Percentiles rank a stretch among this genome's conserved stretches.
These are phyloP conservation scores for Lipomyces yamadae DNA, from an alignment of 805 yeast species.

Conservation along the genomic window DNA sequence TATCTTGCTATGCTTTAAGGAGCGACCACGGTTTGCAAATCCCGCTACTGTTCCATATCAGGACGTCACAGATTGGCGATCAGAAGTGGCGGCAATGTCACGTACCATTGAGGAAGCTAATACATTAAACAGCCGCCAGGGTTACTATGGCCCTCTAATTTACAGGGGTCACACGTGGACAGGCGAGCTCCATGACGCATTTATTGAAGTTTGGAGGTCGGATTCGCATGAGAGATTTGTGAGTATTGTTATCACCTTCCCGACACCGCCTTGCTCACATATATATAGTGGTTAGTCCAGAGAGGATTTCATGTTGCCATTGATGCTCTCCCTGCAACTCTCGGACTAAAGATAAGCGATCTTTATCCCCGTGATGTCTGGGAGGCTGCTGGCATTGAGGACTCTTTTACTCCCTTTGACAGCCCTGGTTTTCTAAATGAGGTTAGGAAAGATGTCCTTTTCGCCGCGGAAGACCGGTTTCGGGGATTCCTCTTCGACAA, in stretches of 20 bases:
- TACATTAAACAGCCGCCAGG: not conserved
- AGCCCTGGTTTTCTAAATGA: not conserved
- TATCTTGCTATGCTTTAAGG: too few relatives aligned
- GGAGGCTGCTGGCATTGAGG: conserved; percentile 3
- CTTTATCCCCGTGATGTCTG: not conserved
- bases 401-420: not conserved
- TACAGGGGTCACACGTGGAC: not conserved
- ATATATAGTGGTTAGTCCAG: not conserved
- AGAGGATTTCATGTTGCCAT: not conserved
- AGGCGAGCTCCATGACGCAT: conserved; percentile 2
- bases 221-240: not conserved
- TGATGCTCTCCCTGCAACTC: not conserved
- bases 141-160: not conserved
- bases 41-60: too few relatives aligned
- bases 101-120: not conserved
- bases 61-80: not conserved
- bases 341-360: not conserved
- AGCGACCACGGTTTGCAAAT: too few relatives aligned
- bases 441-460: not conserved
- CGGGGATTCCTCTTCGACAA: too few relatives aligned
- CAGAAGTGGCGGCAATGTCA: conserved; percentile 1
- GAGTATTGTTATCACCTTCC: not conserved
- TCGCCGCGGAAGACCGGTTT: too few relatives aligned
- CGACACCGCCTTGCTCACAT: not conserved
- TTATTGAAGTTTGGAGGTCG: not conserved